Evolutionary conservation across 345 rosid genomes (phyloP), one percentile per base, ranked within the genome.

Genomic region (Draba incana): DNA sequence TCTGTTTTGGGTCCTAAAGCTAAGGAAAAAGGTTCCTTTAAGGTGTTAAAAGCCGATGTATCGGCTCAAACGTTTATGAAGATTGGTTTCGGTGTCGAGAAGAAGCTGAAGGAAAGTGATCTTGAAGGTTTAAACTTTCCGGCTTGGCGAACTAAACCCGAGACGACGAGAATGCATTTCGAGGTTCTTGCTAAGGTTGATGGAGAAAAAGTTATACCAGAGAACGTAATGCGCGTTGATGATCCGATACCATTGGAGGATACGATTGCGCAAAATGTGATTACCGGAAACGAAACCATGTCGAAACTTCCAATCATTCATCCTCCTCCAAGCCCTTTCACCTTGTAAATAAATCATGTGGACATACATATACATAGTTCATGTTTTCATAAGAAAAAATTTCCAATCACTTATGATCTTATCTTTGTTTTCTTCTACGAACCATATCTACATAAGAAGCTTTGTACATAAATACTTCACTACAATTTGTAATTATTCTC

Each of bases 141-240:
- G 0, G 86, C 44, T 20, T 91, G 99, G 99, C 78, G 96, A 79
- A 83, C 98, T 1, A 91, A 85, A 72, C 99, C 98, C 0, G 85
- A 87, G 71, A 78, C 80, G 0, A 74, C 80, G 72, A 82, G 70
- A 62, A 85, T 92, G 92, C 92, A 85, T 74, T 91, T 91, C 44
- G 98, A 94, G 81, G 99, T 94, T 31, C 79, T 94, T 55, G 98
- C 89, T 9, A 91, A 86, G 74, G 86, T 94, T 5, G 97, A 94
- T 2, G 97, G 97, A 0, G 80, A 89, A 53, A 89, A 85, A 71
- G 64, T 91, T 31, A 62, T 87, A 1, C 89, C 92, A 1, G 96
- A 91, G 80, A 85, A 81, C 56, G 88, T 94, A 10, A 15, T 80
- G 84, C 90, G 58, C 74, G 84, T 94, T 62, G 62, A 87, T 61